These are phyloP conservation scores for Nitzschia palea DNA, from an alignment of 108 stramenopile species.

Conservation along the genomic window DNA sequence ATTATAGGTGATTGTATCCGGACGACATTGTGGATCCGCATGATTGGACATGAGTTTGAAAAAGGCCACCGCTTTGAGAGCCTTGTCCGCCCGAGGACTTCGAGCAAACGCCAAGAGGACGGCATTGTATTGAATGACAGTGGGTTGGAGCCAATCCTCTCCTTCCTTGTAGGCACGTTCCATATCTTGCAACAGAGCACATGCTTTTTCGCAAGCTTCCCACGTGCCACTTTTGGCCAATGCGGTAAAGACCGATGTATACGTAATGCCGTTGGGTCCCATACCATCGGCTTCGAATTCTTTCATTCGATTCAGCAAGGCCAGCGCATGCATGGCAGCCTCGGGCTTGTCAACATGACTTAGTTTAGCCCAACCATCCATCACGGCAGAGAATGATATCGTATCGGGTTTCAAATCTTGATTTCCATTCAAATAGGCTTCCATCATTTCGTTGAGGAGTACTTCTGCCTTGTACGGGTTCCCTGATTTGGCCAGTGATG, in stretches of 20 bases:
- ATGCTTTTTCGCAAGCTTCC: conserved; percentile 31
- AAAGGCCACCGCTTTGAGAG: conserved; percentile 38
- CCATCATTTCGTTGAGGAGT: conserved; percentile 33
- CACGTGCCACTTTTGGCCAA: conserved; percentile 35
- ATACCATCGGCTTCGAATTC: conserved; percentile 29
- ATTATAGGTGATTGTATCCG: conserved; percentile 73
- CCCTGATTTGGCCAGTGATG: conserved; percentile 22
- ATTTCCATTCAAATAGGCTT: conserved; percentile 7
- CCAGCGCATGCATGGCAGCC: conserved; percentile 35
- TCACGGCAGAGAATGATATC: conserved; percentile 45
- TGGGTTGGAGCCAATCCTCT: conserved; percentile 27
- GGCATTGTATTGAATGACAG: conserved; percentile 64
- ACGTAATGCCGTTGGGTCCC: conserved; percentile 51
- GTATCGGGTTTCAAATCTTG: conserved; percentile 37
- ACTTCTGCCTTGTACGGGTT: conserved; percentile 32
- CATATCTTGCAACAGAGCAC: conserved; percentile 52
- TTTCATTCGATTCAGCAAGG: conserved; percentile 49
- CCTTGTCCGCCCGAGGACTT: conserved; percentile 48
- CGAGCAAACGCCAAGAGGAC: conserved; percentile 59
- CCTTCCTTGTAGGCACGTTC: conserved; percentile 39
- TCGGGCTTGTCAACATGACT: conserved; percentile 28
- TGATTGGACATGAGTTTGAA: conserved; percentile 41
- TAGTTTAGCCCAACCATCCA: conserved; percentile 51
- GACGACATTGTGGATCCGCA: conserved; percentile 23
- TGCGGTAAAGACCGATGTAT: conserved; percentile 44